A percentile compares a stretch with the other conserved stretches of the same genome.
phyloP scores from a whole-genome alignment of 805 yeast species.

The Suhomyces prunicola region DNA sequence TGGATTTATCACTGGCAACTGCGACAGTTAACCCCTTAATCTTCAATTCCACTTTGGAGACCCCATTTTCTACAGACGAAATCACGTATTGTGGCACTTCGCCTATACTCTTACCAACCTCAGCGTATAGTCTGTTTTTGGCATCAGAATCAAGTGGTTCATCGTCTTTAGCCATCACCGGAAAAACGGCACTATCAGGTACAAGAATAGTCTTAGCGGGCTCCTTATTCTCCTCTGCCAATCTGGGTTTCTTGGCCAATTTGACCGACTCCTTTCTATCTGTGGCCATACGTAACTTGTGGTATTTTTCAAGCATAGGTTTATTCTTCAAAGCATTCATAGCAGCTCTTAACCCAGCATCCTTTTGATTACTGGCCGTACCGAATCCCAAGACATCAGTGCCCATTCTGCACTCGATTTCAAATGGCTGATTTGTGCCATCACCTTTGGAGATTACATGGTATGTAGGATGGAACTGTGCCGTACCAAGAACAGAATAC shows the following conservation, averaged over 20 bases:
- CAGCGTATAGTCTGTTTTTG: conserved; percentile 39
- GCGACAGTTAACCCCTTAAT: conserved; percentile 29
- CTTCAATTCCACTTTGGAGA: conserved; percentile 20
- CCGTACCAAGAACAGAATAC: conserved; percentile 77
- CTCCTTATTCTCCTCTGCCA: conserved; percentile 3
- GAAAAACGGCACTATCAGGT: conserved; percentile 16
- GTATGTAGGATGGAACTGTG: conserved; percentile 61
- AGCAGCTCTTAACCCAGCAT: conserved; percentile 86
- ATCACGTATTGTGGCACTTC: conserved; percentile 31
- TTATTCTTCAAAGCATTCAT: conserved; percentile 67
- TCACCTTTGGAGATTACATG: conserved; percentile 44
- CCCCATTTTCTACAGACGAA: conserved; percentile 4
- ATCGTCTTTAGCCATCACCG: conserved; percentile 25
- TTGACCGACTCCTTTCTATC: conserved; percentile 17
- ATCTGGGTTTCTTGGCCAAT: conserved; percentile 7
- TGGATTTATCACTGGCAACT: conserved; percentile 31
- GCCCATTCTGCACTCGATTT: conserved; percentile 64
- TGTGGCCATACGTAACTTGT: conserved; percentile 43
- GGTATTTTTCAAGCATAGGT: conserved; percentile 59
- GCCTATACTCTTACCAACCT: conserved; percentile 33
- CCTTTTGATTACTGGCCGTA: conserved; percentile 61
- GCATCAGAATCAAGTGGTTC: conserved; percentile 32
- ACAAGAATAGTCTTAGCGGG: conserved; percentile 2
- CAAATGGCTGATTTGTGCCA: conserved; percentile 48
- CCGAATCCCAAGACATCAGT: conserved; percentile 72